These are phyloP conservation scores for Solioccasus polychromus DNA, from an alignment of 768 basidiomycete genomes.

Conservation along the genomic window DNA sequence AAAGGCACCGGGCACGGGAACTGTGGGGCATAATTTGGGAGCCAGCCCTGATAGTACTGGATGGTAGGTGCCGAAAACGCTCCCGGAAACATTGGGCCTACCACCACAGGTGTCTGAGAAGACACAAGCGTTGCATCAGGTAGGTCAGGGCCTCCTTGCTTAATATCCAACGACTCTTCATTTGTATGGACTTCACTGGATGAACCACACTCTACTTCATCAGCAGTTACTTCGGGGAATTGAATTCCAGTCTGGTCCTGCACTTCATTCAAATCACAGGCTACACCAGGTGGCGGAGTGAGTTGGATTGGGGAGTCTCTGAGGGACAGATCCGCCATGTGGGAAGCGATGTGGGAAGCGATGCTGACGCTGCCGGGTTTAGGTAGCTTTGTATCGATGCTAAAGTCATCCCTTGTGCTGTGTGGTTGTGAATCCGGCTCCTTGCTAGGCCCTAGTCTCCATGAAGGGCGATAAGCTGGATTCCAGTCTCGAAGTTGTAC, in stretches of 20 bases:
- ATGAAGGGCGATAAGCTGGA: constrained; percentile 44
- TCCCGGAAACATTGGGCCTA: constrained; percentile 10
- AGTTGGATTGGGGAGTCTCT: constrained; percentile 2
- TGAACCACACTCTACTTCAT: constrained; percentile 2
- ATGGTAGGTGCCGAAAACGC: constrained; percentile 40
- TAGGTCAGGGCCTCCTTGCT: constrained; percentile 15
- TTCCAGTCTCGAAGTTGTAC: constrained; percentile 74
- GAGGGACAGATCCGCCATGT: constrained; percentile 13
- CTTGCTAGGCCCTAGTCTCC: constrained; percentile 37
- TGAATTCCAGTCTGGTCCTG: constrained; percentile 4
- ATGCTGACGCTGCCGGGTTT: constrained; percentile 7
- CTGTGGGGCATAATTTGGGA: constrained; percentile 48
- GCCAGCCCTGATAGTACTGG: constrained; percentile 55
- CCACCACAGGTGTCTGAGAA: constrained; percentile 31
- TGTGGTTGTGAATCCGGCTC: constrained; percentile 32
- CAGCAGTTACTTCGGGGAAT: neutral
- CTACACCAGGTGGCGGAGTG: constrained; percentile 4
- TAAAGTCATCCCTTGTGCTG: constrained; percentile 5
- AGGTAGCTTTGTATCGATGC: constrained; percentile 11
- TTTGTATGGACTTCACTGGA: constrained; percentile 1
- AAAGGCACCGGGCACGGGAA: constrained; percentile 54
- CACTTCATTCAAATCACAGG: constrained; percentile 19
- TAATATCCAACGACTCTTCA: constrained; percentile 27
- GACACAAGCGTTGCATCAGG: constrained; percentile 6
- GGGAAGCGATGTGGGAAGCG: constrained; percentile 8